Percentiles rank a stretch among this genome's conserved stretches.
phyloP scores from a whole-genome alignment of 345 rosid genomes.

The Abelmoschus esculentus region DNA sequence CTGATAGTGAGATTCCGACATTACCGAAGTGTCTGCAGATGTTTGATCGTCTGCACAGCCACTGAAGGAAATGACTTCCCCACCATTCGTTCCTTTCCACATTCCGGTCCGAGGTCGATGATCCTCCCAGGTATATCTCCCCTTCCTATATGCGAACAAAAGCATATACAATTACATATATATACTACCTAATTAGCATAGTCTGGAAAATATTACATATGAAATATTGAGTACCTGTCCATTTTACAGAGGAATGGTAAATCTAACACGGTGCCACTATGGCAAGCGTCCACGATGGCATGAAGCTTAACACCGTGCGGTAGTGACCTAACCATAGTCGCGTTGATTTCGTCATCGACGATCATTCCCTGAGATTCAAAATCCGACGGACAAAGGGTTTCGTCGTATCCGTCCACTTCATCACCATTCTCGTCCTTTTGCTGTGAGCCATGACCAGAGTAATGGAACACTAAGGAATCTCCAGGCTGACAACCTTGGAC shows the following conservation, averaged over 20 bases:
- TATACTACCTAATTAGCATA: not conserved
- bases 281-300: constrained; percentile 84
- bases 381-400: constrained; percentile 79
- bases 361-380: constrained; percentile 68
- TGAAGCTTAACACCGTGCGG: constrained; percentile 86
- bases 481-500: constrained; percentile 51
- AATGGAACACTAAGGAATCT: constrained; percentile 81
- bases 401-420: constrained; percentile 82
- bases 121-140: constrained; percentile 71
- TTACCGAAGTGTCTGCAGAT: constrained; percentile 79
- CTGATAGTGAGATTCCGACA: not conserved
- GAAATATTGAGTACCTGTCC: constrained; percentile 43
- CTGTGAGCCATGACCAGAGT: constrained; percentile 84
- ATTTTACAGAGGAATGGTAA: constrained; percentile 79
- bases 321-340: constrained; percentile 65
- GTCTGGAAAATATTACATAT: not conserved
- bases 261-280: constrained; percentile 83
- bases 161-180: not conserved
- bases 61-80: constrained; percentile 79
- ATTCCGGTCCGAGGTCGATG: constrained; percentile 67
- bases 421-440: constrained; percentile 53
- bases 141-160: constrained; percentile 28
- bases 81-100: constrained; percentile 92
- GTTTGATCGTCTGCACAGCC: constrained; percentile 87
- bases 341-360: constrained; percentile 81